Evolutionary conservation across 257 asterid genomes (phyloP).

Genomic region (Capsicum baccatum): DNA sequence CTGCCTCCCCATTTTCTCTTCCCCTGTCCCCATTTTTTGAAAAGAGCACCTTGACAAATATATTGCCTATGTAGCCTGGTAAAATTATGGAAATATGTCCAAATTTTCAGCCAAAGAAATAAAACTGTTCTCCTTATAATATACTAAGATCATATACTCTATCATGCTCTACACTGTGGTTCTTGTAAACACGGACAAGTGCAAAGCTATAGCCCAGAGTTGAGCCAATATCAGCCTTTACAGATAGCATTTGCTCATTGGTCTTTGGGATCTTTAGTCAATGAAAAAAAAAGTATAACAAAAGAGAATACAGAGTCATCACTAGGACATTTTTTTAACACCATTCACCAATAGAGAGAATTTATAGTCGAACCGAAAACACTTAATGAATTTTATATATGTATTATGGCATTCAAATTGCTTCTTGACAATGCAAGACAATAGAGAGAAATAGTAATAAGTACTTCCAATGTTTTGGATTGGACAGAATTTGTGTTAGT

Average conservation of each 20-base stretch:
- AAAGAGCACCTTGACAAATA: neutral
- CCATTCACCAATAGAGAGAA: conserved; percentile 22
- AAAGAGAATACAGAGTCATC: neutral
- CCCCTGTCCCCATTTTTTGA: neutral
- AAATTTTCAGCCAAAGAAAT: neutral
- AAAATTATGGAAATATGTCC: neutral
- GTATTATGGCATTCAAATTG: neutral
- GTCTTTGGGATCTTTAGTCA: neutral
- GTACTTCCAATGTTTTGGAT: conserved; percentile 22
- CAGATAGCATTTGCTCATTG: neutral
- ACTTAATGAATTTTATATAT: conserved; percentile 1
- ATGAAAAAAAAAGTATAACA: neutral
- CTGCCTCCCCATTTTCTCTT: neutral
- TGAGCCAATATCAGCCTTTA: neutral
- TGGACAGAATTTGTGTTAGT: conserved; percentile 16
- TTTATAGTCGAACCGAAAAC: neutral
- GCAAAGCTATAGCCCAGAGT: neutral
- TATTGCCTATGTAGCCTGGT: neutral
- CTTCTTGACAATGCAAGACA: conserved; percentile 25
- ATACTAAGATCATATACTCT: neutral
- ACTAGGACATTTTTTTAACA: neutral
- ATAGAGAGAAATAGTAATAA: conserved; percentile 3
- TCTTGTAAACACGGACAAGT: neutral
- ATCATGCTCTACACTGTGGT: neutral
- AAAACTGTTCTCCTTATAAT: neutral